Evolutionary conservation across 345 rosid species (phyloP).

Genomic region (Aquilaria malaccensis): DNA sequence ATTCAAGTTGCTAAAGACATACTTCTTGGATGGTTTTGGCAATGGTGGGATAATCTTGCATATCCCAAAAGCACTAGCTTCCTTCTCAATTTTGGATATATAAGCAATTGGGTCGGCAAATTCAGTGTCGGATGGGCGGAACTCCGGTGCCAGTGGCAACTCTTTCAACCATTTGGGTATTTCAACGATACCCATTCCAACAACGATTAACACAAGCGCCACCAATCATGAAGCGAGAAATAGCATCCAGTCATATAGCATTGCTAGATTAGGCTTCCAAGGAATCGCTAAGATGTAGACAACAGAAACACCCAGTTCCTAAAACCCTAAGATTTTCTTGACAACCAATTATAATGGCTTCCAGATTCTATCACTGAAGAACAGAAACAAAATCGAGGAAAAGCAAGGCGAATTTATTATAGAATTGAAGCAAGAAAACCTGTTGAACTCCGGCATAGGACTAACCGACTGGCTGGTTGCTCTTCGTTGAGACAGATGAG

Average conservation of each 20-base stretch:
- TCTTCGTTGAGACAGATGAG: slow-evolving; percentile 17
- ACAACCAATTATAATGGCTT: slow-evolving; percentile 4
- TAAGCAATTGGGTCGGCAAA: slow-evolving; percentile 98
- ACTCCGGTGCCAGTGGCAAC: slow-evolving; percentile 88
- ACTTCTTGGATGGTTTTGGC: slow-evolving; percentile 88
- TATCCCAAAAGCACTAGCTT: slow-evolving; percentile 89
- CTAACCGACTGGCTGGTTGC: slow-evolving; percentile 15
- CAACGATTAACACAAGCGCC: slow-evolving; percentile 1
- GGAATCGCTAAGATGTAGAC: neutral
- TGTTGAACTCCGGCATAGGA: slow-evolving; percentile 17
- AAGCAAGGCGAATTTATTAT: neutral
- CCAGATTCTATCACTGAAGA: slow-evolving; percentile 13
- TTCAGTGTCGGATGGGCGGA: slow-evolving; percentile 93
- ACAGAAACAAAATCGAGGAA: neutral
- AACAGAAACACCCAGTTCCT: neutral
- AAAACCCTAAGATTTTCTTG: slow-evolving; percentile 39
- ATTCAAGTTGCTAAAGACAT: slow-evolving; percentile 71
- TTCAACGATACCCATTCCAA: slow-evolving; percentile 76
- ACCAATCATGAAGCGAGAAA: slow-evolving; percentile 3
- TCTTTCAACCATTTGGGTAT: slow-evolving; percentile 84
- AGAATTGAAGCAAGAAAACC: slow-evolving; percentile 26
- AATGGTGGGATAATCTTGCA: slow-evolving; percentile 96
- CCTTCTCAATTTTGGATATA: slow-evolving; percentile 93
- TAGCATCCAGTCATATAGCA: slow-evolving; percentile 12
- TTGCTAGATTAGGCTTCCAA: slow-evolving; percentile 1